A percentile compares a stretch with the other conserved stretches of the same genome.
Evolutionary conservation across 2,329 filamentous ascomycete genomes (phyloP).

Genomic region (Samsoniella hepiali): DNA sequence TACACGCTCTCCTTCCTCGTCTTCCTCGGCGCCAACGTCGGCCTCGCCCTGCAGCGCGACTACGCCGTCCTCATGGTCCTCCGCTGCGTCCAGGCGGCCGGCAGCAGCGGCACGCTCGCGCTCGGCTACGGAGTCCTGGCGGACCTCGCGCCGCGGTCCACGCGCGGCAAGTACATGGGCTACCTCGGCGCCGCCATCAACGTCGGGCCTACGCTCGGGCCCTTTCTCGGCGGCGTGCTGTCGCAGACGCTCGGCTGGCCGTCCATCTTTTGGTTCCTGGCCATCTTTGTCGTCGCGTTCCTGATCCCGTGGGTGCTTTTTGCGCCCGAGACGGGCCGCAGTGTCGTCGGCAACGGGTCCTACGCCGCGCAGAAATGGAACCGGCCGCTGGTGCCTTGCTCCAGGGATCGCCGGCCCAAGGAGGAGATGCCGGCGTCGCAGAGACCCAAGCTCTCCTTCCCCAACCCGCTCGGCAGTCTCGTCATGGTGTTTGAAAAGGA

Average conservation of each 20-base stretch:
- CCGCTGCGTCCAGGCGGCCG: constrained; percentile 59
- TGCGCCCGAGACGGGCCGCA: constrained; percentile 58
- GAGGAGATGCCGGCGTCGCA: constrained; percentile 32
- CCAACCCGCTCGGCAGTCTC: constrained; percentile 56
- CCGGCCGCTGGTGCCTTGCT: constrained; percentile 51
- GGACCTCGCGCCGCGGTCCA: constrained; percentile 65
- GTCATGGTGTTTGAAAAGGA: constrained; percentile 55
- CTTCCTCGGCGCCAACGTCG: constrained; percentile 58
- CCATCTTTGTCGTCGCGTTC: constrained; percentile 50
- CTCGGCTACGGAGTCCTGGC: constrained; percentile 69
- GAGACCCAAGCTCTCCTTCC: constrained; percentile 46
- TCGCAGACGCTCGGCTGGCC: constrained; percentile 63
- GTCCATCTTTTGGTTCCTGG: constrained; percentile 67
- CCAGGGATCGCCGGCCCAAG: constrained; percentile 35
- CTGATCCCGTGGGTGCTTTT: constrained; percentile 53
- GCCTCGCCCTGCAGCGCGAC: constrained; percentile 54
- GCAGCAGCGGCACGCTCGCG: constrained; percentile 67
- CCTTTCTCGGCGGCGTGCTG: constrained; percentile 62
- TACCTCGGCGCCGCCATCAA: constrained; percentile 59
- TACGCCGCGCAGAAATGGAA: constrained; percentile 57
- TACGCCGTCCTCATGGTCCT: constrained; percentile 58
- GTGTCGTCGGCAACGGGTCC: constrained; percentile 61
- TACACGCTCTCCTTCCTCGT: constrained; percentile 57
- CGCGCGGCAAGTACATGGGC: constrained; percentile 72
- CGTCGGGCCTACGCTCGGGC: constrained; percentile 52